phyloP scores from a whole-genome alignment of 768 basidiomycete species.

The Neoboletus subvelutipes region DNA sequence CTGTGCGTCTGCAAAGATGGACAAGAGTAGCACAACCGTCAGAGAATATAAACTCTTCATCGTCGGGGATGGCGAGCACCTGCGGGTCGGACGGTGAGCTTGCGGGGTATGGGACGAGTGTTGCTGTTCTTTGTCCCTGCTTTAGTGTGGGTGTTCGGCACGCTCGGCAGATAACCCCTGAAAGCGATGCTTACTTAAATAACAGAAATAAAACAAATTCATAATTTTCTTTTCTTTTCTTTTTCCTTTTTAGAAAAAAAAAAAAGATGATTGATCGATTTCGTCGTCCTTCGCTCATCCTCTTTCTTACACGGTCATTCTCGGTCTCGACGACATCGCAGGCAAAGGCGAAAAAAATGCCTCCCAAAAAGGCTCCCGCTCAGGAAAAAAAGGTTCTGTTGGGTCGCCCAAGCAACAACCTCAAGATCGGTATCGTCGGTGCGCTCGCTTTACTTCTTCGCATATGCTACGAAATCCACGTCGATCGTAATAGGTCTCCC shows the following conservation, averaged over 20 bases:
- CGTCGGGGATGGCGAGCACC: conserved; percentile 7
- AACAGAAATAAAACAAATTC: not conserved
- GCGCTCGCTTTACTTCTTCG: conserved; percentile 33
- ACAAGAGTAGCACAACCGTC: conserved; percentile 19
- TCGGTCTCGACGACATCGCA: conserved; percentile 38
- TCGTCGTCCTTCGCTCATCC: conserved; percentile 14
- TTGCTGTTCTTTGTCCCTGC: not conserved
- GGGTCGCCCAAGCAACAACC: conserved; percentile 93
- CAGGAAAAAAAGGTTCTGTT: conserved; percentile 85
- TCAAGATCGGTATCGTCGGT: conserved; percentile 99
- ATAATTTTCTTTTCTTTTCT: not conserved
- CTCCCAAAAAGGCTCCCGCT: conserved; percentile 80
- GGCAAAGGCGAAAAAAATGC: conserved; percentile 69
- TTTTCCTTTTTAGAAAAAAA: conserved; percentile 13
- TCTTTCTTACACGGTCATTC: conserved; percentile 28
- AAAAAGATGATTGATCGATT: conserved; percentile 37
- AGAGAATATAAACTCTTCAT: conserved; percentile 19
- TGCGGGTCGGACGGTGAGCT: not conserved
- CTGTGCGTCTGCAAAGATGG: conserved; percentile 39
- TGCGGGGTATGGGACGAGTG: not conserved
- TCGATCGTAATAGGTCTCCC: conserved; percentile 62
- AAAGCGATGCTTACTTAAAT: not conserved
- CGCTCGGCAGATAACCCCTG: conserved; percentile 22
- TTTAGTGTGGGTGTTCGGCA: conserved; percentile 13
- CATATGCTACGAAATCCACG: not conserved